phyloP scores from a whole-genome alignment of 2,329 filamentous ascomycete genomes.

The Penicillium janthinellum region DNA sequence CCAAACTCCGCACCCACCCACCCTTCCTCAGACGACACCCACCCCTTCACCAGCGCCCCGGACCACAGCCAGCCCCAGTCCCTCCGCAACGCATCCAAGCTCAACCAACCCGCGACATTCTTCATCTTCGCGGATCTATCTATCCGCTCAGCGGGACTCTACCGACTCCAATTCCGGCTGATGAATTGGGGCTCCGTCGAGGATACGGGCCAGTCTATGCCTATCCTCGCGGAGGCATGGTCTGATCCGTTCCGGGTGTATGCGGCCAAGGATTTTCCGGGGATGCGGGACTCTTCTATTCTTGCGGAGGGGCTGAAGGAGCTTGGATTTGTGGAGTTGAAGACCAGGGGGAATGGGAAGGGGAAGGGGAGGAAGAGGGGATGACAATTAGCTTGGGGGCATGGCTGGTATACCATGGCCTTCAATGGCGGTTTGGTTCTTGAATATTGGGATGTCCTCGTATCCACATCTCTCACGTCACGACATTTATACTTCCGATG shows the following conservation, averaged over 20 bases:
- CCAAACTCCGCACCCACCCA: constrained; percentile 44
- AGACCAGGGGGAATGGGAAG: constrained; percentile 41
- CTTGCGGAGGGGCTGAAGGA: constrained; percentile 44
- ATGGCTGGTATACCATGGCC: neutral
- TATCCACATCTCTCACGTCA: too few species aligned
- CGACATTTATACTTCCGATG: too few species aligned
- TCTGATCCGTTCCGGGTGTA: constrained; percentile 47
- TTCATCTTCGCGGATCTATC: constrained; percentile 54
- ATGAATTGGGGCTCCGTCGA: constrained; percentile 45
- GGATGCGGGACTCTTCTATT: constrained; percentile 45
- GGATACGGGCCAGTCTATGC: constrained; percentile 39
- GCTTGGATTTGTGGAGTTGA: constrained; percentile 45
- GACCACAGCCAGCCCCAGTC: neutral
- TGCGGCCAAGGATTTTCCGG: constrained; percentile 48
- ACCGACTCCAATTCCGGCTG: constrained; percentile 49
- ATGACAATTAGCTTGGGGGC: constrained; percentile 7
- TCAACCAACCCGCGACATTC: constrained; percentile 43
- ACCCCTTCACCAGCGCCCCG: constrained; percentile 7
- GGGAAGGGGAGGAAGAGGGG: constrained; percentile 36
- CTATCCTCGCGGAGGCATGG: constrained; percentile 43
- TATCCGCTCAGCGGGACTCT: constrained; percentile 48
- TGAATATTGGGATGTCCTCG: too few species aligned
- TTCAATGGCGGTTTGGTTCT: too few species aligned
- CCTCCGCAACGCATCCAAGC: constrained; percentile 18
- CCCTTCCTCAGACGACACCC: constrained; percentile 28